Evolutionary conservation across 495 filamentous ascomycete genomes (phyloP), one percentile per base, ranked within the genome.

Genomic region (Penicillium ochrochloron): DNA sequence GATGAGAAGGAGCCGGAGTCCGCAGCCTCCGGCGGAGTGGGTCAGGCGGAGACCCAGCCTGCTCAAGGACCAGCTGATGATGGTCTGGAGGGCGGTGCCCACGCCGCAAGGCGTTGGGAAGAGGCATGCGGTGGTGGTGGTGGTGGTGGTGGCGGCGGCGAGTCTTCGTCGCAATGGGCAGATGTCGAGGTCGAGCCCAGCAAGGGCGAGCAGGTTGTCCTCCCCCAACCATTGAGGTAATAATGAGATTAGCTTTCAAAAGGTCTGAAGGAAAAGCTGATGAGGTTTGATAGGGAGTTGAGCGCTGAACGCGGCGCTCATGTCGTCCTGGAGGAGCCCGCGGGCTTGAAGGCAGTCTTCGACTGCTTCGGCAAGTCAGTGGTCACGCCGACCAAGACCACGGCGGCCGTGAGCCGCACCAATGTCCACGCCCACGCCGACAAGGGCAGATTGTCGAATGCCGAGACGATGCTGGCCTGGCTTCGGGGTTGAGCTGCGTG

Each of bases 221-320:
- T 21, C 48, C n/a, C n/a, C 25, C 31, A 23, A 14, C 9, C 37
- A 21, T n/a, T 35, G 53, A 56, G 53, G 53, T 56, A 56, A 21
- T 17, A 21, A 34, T 56, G 25, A 56, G 27, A 35, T n/a, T n/a
- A 19, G 53, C 15, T 21, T 35, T 5, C 17, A 56, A 12, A 21
- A 12, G 1, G 31, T 19, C 0, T 56, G 53, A 56, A 34, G 53
- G 4, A 8, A 37, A 56, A 35, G 21, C 53, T 56, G 19, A 56
- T 35, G 29, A 21, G 53, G 21, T 56, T 56, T 56, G 53, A 56
- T 21, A 56, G 53, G 17, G 19, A 35, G 23, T 52, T 52, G 48
- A 52, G 25, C 25, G 48, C 15, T 27, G 48, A 15, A 9, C 15
- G 23, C 25, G 12, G 12, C 25, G 25, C 48, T 31, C 12, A 17